Evolutionary conservation across 371 early-diverging fungal genomes (phyloP).

Genomic region (Mortierella sp.): DNA sequence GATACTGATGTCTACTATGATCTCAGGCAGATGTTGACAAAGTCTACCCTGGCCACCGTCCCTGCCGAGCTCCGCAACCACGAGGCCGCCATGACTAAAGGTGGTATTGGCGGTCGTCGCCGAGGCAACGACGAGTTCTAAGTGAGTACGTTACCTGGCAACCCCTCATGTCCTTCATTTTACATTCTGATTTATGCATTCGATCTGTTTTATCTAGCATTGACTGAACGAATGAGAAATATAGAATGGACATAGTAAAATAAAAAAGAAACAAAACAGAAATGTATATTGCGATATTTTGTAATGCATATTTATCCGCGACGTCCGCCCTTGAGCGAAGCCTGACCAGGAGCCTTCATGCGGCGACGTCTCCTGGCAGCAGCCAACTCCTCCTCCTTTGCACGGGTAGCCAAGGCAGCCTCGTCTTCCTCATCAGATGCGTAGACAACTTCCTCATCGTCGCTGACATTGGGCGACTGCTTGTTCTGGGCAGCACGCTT

Average conservation of each 20-base stretch:
- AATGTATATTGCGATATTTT: neutral
- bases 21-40: slow-evolving; percentile 88
- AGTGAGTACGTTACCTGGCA: slow-evolving; percentile 3
- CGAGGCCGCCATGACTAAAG: slow-evolving; percentile 85
- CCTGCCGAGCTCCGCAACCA: slow-evolving; percentile 93
- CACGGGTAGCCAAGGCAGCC: slow-evolving; percentile 32
- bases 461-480: slow-evolving; percentile 43
- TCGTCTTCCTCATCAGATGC: slow-evolving; percentile 37
- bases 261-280: neutral
- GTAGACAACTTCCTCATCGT: slow-evolving; percentile 29
- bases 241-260: slow-evolving; percentile 1
- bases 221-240: neutral
- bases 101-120: slow-evolving; percentile 46
- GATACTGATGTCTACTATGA: slow-evolving; percentile 95
- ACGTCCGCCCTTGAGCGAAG: slow-evolving; percentile 52
- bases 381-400: slow-evolving; percentile 53
- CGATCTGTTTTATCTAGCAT: neutral
- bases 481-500: slow-evolving; percentile 48
- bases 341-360: slow-evolving; percentile 59
- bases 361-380: slow-evolving; percentile 57
- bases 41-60: slow-evolving; percentile 83
- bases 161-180: neutral
- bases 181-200: neutral
- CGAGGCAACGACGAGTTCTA: slow-evolving; percentile 45
- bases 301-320: slow-evolving; percentile 35